Conservation (phyloP, 2,329 filamentous ascomycete species). For the Westerdykella sp. region DNA sequence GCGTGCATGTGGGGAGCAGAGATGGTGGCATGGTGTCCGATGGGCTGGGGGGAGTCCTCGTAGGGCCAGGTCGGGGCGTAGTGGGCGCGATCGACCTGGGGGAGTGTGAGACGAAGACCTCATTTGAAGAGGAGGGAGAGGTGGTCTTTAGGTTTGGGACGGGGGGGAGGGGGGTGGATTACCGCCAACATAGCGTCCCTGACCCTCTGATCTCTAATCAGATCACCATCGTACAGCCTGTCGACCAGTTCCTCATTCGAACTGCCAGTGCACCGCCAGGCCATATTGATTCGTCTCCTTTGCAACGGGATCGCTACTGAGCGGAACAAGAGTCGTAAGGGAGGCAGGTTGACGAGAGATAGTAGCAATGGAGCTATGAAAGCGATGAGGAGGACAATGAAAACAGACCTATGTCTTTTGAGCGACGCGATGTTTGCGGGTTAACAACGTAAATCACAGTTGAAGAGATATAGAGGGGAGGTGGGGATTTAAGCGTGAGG, state of each 20-base stretch:
- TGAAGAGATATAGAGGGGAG: too few species aligned
- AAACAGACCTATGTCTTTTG: background rate
- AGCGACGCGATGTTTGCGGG: background rate
- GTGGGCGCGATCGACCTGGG: conserved; percentile 77
- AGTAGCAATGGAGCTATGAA: conserved; percentile 17
- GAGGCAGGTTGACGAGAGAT: conserved; percentile 14
- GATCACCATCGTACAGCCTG: conserved; percentile 64
- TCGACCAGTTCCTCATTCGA: conserved; percentile 70
- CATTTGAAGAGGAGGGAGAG: background rate
- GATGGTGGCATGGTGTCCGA: conserved; percentile 63
- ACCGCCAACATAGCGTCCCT: conserved; percentile 75
- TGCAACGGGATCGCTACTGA: conserved; percentile 10
- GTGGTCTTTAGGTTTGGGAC: background rate
- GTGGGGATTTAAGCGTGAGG: too few species aligned
- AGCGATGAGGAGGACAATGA: conserved; percentile 5
- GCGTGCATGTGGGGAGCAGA: conserved; percentile 70
- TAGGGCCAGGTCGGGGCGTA: conserved; percentile 71
- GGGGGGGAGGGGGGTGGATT: conserved; percentile 9
- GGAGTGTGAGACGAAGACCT: background rate
- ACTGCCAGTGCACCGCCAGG: conserved; percentile 76
- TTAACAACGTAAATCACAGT: too few species aligned
- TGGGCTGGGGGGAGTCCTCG: conserved; percentile 62
- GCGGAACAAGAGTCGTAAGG: conserved; percentile 15
- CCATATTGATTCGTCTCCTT: conserved; percentile 55
- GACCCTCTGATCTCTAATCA: conserved; percentile 68